Conservation (phyloP, 768 basidiomycete species). For the Russula earlei region DNA sequence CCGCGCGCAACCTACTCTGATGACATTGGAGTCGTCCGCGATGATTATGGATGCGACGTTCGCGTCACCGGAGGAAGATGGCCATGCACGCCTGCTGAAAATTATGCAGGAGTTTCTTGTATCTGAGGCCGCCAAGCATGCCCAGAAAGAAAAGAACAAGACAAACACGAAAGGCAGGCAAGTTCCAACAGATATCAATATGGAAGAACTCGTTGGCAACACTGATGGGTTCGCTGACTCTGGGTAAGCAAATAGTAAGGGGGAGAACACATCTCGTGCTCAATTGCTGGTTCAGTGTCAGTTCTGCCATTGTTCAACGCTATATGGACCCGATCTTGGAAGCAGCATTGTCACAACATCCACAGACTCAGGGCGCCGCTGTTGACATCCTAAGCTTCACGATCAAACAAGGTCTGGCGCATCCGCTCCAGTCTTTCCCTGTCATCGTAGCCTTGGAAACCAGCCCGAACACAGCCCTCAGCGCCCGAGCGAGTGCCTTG, state of each 20-base stretch:
- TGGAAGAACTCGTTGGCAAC: conserved; percentile 92
- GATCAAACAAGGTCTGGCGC: conserved; percentile 89
- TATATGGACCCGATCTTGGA: conserved; percentile 77
- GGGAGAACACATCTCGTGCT: neutral
- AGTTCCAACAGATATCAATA: conserved; percentile 51
- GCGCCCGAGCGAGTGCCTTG: conserved; percentile 67
- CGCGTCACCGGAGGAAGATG: conserved; percentile 58
- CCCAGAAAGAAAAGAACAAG: conserved; percentile 56
- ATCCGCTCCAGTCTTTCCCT: conserved; percentile 92
- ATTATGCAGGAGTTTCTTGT: conserved; percentile 90
- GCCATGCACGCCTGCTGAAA: conserved; percentile 62
- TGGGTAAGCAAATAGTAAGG: conserved; percentile 46
- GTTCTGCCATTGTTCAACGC: conserved; percentile 89
- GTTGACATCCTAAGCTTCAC: conserved; percentile 90
- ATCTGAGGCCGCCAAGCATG: conserved; percentile 73
- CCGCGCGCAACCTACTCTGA: conserved; percentile 83
- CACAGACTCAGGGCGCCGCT: conserved; percentile 69
- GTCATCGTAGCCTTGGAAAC: conserved; percentile 93
- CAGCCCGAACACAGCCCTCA: conserved; percentile 47
- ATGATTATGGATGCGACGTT: conserved; percentile 89
- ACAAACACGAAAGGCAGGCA: conserved; percentile 32
- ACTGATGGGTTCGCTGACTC: conserved; percentile 95
- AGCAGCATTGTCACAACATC: conserved; percentile 63
- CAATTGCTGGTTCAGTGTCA: conserved; percentile 49
- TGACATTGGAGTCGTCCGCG: conserved; percentile 73